These are phyloP conservation scores for Senecio squalidus DNA, from an alignment of 140 eudicot genomes.

Conservation along the genomic window DNA sequence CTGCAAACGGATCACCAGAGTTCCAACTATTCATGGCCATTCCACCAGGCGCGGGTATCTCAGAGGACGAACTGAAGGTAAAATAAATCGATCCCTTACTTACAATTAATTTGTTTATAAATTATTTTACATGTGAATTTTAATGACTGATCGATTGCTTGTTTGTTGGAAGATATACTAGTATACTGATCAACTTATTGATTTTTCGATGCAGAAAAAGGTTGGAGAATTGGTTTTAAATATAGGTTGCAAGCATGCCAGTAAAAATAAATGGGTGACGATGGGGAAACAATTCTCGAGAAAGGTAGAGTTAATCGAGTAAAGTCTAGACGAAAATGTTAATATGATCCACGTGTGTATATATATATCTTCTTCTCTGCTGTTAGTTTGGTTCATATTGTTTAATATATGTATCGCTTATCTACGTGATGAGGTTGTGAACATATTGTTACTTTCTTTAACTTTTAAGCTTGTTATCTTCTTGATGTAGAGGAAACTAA, in stretches of 20 bases:
- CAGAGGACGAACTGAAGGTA: conserved; percentile 70
- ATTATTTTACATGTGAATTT: too few species aligned
- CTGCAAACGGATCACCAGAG: conserved; percentile 83
- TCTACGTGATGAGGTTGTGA: too few species aligned
- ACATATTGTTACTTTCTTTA: not conserved
- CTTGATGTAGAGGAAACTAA: conserved; percentile 5
- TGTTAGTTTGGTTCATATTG: not conserved
- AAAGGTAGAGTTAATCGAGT: conserved; percentile 50
- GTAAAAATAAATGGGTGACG: conserved; percentile 83
- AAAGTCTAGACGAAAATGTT: too few species aligned
- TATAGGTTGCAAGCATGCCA: conserved; percentile 70
- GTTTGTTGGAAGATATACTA: not conserved
- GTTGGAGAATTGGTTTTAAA: conserved; percentile 49
- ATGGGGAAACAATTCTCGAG: conserved; percentile 54
- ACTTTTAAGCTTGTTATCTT: not conserved
- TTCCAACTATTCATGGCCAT: conserved; percentile 58
- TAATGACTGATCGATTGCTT: not conserved
- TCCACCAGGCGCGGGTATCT: conserved; percentile 84
- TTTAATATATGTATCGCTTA: not conserved
- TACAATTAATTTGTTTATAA: conserved; percentile 5
- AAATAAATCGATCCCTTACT: not conserved
- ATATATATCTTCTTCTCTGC: too few species aligned
- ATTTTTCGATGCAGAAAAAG: conserved; percentile 53
- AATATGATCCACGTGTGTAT: too few species aligned
- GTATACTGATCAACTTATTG: conserved; percentile 21